Conservation (phyloP, 345 rosid genomes). For the Gossypium rotundifolium region DNA sequence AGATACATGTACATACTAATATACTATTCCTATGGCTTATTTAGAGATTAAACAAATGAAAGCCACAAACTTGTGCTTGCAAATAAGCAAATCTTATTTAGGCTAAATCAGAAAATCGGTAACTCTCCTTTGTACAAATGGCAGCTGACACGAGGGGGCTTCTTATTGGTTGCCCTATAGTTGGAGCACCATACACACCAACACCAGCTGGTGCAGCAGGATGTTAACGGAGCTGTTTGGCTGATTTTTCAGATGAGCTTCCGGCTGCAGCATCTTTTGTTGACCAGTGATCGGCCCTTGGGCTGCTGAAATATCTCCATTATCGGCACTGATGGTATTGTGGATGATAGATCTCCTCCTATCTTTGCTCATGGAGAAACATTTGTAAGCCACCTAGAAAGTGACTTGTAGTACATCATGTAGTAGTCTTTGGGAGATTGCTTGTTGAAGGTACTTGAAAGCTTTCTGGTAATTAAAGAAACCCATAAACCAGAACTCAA, state of each 20-base stretch:
- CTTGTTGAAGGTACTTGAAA: constrained; percentile 47
- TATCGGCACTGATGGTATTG: constrained; percentile 66
- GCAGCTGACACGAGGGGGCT: constrained; percentile 76
- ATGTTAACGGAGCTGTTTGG: constrained; percentile 53
- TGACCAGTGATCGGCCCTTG: constrained; percentile 95
- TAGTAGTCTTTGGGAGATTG: constrained; percentile 26
- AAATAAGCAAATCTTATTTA: constrained; percentile 33
- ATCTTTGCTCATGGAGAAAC: constrained; percentile 71
- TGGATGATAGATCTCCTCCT: constrained; percentile 90
- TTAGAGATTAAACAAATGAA: constrained; percentile 23
- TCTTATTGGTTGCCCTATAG: constrained; percentile 74
- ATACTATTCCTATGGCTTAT: constrained; percentile 33
- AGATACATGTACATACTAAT: constrained; percentile 24
- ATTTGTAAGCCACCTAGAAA: constrained; percentile 15
- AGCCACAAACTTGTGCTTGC: constrained; percentile 23
- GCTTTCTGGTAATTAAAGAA: constrained; percentile 70
- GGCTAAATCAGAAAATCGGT: constrained; percentile 21
- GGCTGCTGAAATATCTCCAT: constrained; percentile 55
- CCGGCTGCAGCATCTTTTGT: constrained; percentile 48
- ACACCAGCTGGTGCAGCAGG: constrained; percentile 39
- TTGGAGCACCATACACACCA: constrained; percentile 51
- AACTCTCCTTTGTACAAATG: constrained; percentile 56
- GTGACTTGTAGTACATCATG: constrained; percentile 21
- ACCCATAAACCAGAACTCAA: constrained; percentile 96
- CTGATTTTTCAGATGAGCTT: constrained; percentile 43